Evolutionary conservation across 2,329 filamentous ascomycete genomes (phyloP).

Genomic region (Aureobasidium zeae): DNA sequence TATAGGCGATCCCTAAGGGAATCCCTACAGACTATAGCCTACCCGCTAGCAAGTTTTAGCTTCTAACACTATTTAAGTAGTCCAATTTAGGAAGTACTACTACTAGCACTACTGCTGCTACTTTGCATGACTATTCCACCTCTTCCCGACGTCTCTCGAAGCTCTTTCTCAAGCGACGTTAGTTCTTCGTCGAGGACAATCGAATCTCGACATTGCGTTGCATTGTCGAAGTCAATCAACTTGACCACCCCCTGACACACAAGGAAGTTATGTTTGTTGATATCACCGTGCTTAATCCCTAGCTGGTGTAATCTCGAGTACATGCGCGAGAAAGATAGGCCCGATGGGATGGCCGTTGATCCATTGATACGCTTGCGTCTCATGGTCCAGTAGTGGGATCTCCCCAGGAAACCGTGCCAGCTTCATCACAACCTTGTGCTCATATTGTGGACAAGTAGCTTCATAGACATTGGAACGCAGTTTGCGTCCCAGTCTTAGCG

Average conservation of each 20-base stretch:
- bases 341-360: constrained; percentile 30
- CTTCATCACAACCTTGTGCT: constrained; percentile 27
- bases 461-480: constrained; percentile 20
- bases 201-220: constrained; percentile 17
- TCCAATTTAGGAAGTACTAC: too few relatives aligned
- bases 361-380: constrained; percentile 32
- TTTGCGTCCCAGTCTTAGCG: constrained; percentile 21
- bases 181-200: constrained; percentile 18
- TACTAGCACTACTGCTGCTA: too few relatives aligned
- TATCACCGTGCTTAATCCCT: constrained; percentile 31
- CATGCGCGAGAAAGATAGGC: constrained; percentile 33
- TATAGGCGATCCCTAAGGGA: too few relatives aligned
- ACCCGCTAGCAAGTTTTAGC: too few relatives aligned
- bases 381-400: constrained; percentile 30
- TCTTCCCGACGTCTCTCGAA: constrained; percentile 15
- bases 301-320: constrained; percentile 33
- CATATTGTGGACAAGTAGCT: constrained; percentile 2
- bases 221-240: constrained; percentile 31
- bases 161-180: background rate
- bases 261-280: constrained; percentile 34
- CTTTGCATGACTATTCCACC: background rate
- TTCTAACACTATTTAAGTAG: too few relatives aligned
- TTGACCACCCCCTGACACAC: constrained; percentile 21
- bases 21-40: too few relatives aligned
- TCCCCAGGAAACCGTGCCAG: constrained; percentile 34